Base-by-base conservation (phyloP, 345 rosid genomes). In the Triadica sebifera region DNA sequence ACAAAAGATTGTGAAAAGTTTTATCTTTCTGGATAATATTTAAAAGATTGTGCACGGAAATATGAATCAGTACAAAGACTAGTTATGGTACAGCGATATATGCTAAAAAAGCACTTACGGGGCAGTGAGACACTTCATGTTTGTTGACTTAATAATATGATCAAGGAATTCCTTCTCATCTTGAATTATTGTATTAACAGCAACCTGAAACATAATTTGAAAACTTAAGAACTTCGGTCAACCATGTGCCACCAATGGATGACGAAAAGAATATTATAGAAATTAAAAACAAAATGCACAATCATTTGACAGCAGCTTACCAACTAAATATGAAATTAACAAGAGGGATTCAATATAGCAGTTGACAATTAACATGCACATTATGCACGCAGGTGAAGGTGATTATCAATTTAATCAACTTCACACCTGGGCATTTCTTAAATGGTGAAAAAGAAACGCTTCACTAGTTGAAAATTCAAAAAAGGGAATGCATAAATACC, bases 71-170 rank as follows among this genome's bases (percentile, higher is more conserved):
- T n/a, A 2, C 45, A 10, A 22, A 17, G 12, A 15, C 56, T 67
- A 53, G 60, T n/a, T 16, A 34, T 5, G 37, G 3, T 20, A 41
- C 19, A 59, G 22, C 7, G 11, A 6, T 37, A 6, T 37, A 62
- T 38, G 9, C 20, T 7, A 17, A 62, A 19, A n/a, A 43, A 20
- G 57, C 37, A 46, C 92, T 84, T 85, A 90, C 94, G 85, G 89
- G 12, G 94, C 89, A 60, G 94, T 90, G 62, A 90, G 89, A 68
- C 94, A 90, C 77, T 87, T 90, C 94, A 90, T 90, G 69, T 90
- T 90, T 72, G 94, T 90, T 56, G 94, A 90, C 79, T 85, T 90
- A 67, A 88, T 84, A 39, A 88, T 82, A 74, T 90, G 92, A 70
- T 85, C 85, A 55, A 90, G 89, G 80, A 90, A 90, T 71, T 90